Evolutionary conservation across 495 filamentous ascomycete genomes (phyloP).

Genomic region (Penicillium goetzii): DNA sequence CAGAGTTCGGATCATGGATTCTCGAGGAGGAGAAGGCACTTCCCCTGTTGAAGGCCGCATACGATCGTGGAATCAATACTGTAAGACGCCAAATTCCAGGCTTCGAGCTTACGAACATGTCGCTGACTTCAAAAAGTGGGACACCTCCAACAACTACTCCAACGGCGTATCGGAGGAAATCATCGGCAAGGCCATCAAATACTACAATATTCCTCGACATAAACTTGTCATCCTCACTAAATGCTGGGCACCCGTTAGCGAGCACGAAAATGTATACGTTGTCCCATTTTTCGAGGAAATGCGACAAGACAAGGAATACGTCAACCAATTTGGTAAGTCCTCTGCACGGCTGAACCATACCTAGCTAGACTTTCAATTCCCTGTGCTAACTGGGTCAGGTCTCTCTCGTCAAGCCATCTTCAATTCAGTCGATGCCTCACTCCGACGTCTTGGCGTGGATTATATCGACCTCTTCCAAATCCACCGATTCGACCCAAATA

Average conservation of each 20-base stretch:
- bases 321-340: constrained; percentile 6
- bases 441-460: constrained; percentile 47
- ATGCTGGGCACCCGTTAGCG: constrained; percentile 37
- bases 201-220: constrained; percentile 71
- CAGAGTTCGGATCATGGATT: constrained; percentile 47
- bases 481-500: constrained; percentile 54
- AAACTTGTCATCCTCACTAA: constrained; percentile 75
- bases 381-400: constrained; percentile 48
- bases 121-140: background rate
- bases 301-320: constrained; percentile 10
- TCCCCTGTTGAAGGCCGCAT: constrained; percentile 49
- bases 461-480: constrained; percentile 62
- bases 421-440: constrained; percentile 54
- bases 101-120: too few species aligned
- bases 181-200: constrained; percentile 70
- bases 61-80: constrained; percentile 48
- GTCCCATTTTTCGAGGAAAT: constrained; percentile 1
- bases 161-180: constrained; percentile 70
- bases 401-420: constrained; percentile 56
- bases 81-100: background rate
- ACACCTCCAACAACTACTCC: constrained; percentile 52
- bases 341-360: too few species aligned
- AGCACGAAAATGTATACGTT: constrained; percentile 8
- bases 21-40: constrained; percentile 43
- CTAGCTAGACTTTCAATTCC: background rate